These are phyloP conservation scores for Auriscalpium microsporum DNA, from an alignment of 768 basidiomycete species.

Conservation along the genomic window DNA sequence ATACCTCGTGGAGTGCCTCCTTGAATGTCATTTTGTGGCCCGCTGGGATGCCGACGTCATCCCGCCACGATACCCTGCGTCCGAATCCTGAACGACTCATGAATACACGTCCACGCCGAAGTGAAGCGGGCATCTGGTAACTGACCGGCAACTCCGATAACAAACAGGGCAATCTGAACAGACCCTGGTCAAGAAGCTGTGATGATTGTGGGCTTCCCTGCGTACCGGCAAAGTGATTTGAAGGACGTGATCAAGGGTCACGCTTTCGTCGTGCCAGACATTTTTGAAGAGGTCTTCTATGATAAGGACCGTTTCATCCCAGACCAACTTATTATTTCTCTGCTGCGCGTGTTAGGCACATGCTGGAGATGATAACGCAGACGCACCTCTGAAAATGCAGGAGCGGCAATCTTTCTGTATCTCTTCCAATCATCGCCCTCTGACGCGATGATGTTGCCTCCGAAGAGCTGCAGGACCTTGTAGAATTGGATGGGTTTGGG, in stretches of 20 bases:
- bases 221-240: constrained; percentile 48
- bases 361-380: background rate
- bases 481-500: constrained; percentile 50
- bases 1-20: constrained; percentile 36
- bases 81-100: constrained; percentile 32
- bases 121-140: background rate
- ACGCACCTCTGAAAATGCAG: constrained; percentile 55
- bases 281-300: constrained; percentile 27
- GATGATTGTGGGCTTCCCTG: background rate
- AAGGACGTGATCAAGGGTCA: constrained; percentile 37
- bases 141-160: constrained; percentile 42
- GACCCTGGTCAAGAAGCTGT: background rate
- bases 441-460: constrained; percentile 52
- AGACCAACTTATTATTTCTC: constrained; percentile 31
- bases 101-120: background rate
- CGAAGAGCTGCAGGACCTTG: constrained; percentile 41
- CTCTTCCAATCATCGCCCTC: constrained; percentile 62
- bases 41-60: constrained; percentile 30
- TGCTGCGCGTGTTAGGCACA: background rate
- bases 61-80: constrained; percentile 39
- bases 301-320: constrained; percentile 28
- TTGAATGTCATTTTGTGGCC: constrained; percentile 45
- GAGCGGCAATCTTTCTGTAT: constrained; percentile 52
- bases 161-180: constrained; percentile 52
- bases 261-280: constrained; percentile 37